Evolutionary conservation across 495 filamentous ascomycete species (phyloP), one percentile per base, ranked within the genome.

Genomic region (Talaromyces stipitatus): DNA sequence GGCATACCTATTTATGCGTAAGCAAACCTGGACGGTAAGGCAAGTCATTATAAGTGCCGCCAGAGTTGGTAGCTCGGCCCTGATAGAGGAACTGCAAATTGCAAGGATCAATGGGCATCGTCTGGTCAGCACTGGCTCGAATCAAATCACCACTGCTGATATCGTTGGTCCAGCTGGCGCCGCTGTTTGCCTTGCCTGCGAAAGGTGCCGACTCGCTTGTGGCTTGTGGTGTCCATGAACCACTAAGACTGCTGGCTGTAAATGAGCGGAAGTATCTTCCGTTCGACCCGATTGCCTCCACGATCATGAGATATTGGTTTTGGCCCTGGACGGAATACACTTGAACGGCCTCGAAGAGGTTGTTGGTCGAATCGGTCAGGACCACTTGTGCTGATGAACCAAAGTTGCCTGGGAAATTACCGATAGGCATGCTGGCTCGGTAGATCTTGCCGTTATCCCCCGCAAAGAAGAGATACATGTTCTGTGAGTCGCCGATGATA

Each of bases 371-470:
- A 60, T 79, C 82, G 64, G 62, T 76, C 16, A 85, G 52, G 54
- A 85, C 60, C 0, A 76, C 66, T 24, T 72, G 74, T 1, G 66
- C 74, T 0, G 64, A 26, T 4, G 71, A 69, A 57, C 83, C 82
- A 62, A 88, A 86, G 61, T 62, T 72, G 52, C 75, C 77, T 0
- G 82, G 82, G 71, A 87, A 87, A 36, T 78, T 73, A 22, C 57
- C 69, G 54, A 85, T 75, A 14, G 83, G 70, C 79, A 83, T 85
- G 55, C 72, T 77, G 23, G 81, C 58, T 4, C 82, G 76, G 71
- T 85, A 87, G 65, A 87, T 81, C 50, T 78, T 79, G 68, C 83
- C 83, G 58, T 86, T 83, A 61, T 86, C 84, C 4, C 82, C 84
- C 0, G 78, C 73, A 53, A 85, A 87, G 76, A 86, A 87, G 0